Base-by-base conservation (phyloP, 129 eudicot species). In the Ambrosia trifida region DNA sequence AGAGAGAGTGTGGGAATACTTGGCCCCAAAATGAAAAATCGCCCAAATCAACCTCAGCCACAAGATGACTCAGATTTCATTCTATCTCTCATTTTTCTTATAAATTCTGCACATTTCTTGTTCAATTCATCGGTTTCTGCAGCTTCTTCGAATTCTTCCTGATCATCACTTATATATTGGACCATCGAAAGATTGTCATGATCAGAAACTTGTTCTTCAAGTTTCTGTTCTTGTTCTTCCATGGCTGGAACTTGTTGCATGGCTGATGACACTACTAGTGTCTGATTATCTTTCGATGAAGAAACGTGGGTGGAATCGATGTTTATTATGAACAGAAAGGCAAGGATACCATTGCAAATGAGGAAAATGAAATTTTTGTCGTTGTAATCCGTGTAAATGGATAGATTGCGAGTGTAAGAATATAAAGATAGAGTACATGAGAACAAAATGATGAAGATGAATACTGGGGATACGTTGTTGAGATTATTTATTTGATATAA, bases 301-400 rank as follows among this genome's bases (percentile, higher is more conserved):
- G 74, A 66, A 63, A 16, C 53, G 13, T 40, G 66, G 7, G 76
- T 50, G 30, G 76, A 51, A 5, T 75, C 75, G 5, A 86, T 84
- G 66, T 58, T 24, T 1, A 24, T 78, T 5, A 61, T 75, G 16
- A 89, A 78, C 61, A 89, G 53, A 19, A 86, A 66, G 3, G 51
- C 80, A 6, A 89, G 76, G 74, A 89, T 82, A 35, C 89, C 96
- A 57, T 89, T 89, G 76, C 85, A 86, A 33, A 89, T 70, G 31
- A 89, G 84, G 84, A 89, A 89, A n/a, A 89, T 70, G 74, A 80
- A 85, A 69, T 86, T 83, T 68, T 88, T 84, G 18, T 82, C 92
- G 40, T 61, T 51, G 66, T 57, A 80, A 78, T 58, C 78, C 33
- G 73, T 75, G 58, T 81, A 79, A 11, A 7, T 18, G 61, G 69